Base-by-base conservation (phyloP, 1,284 basidiomycete genomes). In the Malassezia sp. region DNA sequence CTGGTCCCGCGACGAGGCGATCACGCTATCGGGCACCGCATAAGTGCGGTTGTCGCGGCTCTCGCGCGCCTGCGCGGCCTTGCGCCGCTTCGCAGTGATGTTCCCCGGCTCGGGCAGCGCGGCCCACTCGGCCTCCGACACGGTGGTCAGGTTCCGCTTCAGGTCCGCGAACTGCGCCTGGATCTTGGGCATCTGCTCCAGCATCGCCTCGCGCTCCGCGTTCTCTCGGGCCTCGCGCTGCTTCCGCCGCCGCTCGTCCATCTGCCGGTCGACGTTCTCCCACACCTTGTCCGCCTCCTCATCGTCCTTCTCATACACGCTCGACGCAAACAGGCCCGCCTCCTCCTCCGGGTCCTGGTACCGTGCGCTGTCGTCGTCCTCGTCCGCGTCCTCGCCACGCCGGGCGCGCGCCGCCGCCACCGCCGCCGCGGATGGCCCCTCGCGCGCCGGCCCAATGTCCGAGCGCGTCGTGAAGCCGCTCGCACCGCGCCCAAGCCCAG, bases 391-490 rank as follows among this genome's bases (percentile, higher is more conserved):
- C 3, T 50, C 54, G 34, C 49, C 55, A 44, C 36, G 52, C 33
- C 24, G 53, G n/a, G 39, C 44, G 21, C 22, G 37, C 21, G 37
- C 78, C 79, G 54, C 60, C 84, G 85, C 85, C 36, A 90, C 76
- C 1, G 80, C 80, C 72, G 90, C 87, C 22, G 86, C 86, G 12
- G 84, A 84, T 0, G 88, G 86, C 0, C 86, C 87, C 70, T 93
- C 89, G 71, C 93, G 78, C 4, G 91, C 91, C 37, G 91, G 93
- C 70, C 91, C 91, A 57, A 99, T 97, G 80, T 97, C 91, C 37
- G 89, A 93, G 42, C 91, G 84, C 7, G 90, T 97, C 0, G 91
- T 97, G 74, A 97, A 97, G 50, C 91, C 93, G 41, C 89, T 93
- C 40, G 91, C 90, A 72, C 67, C 65, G 22, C 67, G 55, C 11